phyloP scores from a whole-genome alignment of 805 yeast species.

The Candida adriatica region DNA sequence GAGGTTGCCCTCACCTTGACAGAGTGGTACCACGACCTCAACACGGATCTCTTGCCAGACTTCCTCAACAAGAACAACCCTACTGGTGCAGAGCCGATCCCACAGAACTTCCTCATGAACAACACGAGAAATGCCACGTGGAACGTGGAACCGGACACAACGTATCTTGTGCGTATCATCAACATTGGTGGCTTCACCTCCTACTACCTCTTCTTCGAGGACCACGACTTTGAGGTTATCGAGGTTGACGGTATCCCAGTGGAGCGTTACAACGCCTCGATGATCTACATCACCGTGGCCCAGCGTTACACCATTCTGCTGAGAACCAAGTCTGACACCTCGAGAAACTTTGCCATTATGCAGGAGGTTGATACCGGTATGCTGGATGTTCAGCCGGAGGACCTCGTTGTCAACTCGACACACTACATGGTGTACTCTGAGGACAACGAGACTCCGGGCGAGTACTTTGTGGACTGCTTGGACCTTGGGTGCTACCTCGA shows the following conservation, averaged over 20 bases:
- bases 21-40: constrained; percentile 80
- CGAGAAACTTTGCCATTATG: constrained; percentile 74
- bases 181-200: constrained; percentile 91
- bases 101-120: constrained; percentile 71
- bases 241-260: constrained; percentile 91
- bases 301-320: constrained; percentile 84
- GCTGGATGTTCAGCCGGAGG: constrained; percentile 70
- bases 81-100: constrained; percentile 98
- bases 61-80: constrained; percentile 80
- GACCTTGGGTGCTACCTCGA: constrained; percentile 51
- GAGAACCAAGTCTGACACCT: constrained; percentile 57
- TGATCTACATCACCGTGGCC: constrained; percentile 79
- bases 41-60: constrained; percentile 39
- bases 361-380: constrained; percentile 74
- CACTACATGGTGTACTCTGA: constrained; percentile 58
- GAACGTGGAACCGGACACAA: constrained; percentile 75
- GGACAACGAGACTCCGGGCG: constrained; percentile 33
- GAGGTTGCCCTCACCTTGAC: constrained; percentile 61
- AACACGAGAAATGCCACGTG: constrained; percentile 74
- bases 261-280: constrained; percentile 61
- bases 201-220: constrained; percentile 84
- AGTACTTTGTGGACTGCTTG: constrained; percentile 39
- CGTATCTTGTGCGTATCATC: constrained; percentile 73
- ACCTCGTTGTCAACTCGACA: constrained; percentile 64
- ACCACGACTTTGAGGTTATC: constrained; percentile 76